Evolutionary conservation across 2,329 filamentous ascomycete species (phyloP).

Genomic region (Lachnellula arida): DNA sequence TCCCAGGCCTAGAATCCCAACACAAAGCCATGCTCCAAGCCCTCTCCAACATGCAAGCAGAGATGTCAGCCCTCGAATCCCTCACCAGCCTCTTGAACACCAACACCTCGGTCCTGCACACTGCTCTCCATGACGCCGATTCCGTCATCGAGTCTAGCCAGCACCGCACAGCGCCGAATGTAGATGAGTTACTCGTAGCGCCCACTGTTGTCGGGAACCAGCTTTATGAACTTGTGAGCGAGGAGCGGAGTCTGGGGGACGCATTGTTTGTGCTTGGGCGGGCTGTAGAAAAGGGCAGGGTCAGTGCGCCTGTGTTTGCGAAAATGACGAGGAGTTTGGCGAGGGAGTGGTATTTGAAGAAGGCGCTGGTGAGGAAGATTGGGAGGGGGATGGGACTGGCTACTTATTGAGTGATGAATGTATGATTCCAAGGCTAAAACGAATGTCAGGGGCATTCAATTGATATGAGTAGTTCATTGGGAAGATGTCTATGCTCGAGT

Average conservation of each 20-base stretch:
- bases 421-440: too few relatives aligned
- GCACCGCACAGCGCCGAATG: constrained; percentile 63
- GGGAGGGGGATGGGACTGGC: constrained; percentile 67
- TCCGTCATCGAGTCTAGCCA: constrained; percentile 69
- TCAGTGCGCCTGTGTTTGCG: constrained; percentile 69
- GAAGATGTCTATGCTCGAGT: too few relatives aligned
- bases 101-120: constrained; percentile 75
- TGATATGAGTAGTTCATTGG: background rate
- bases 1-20: constrained; percentile 74
- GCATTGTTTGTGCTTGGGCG: constrained; percentile 77
- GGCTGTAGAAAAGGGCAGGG: constrained; percentile 67
- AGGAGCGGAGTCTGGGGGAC: constrained; percentile 82
- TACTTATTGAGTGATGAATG: constrained; percentile 13
- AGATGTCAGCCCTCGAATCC: constrained; percentile 66
- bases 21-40: constrained; percentile 70
- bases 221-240: constrained; percentile 81
- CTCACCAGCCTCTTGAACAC: constrained; percentile 66
- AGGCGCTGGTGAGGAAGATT: constrained; percentile 75
- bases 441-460: background rate
- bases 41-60: constrained; percentile 64
- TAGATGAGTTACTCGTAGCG: constrained; percentile 90
- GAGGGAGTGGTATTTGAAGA: constrained; percentile 78
- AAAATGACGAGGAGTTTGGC: constrained; percentile 71
- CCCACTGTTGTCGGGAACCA: constrained; percentile 91
- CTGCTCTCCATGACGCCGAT: constrained; percentile 75